These are phyloP conservation scores for Lanmaoa pseudosensibilis DNA, from an alignment of 768 basidiomycete species.

Conservation along the genomic window DNA sequence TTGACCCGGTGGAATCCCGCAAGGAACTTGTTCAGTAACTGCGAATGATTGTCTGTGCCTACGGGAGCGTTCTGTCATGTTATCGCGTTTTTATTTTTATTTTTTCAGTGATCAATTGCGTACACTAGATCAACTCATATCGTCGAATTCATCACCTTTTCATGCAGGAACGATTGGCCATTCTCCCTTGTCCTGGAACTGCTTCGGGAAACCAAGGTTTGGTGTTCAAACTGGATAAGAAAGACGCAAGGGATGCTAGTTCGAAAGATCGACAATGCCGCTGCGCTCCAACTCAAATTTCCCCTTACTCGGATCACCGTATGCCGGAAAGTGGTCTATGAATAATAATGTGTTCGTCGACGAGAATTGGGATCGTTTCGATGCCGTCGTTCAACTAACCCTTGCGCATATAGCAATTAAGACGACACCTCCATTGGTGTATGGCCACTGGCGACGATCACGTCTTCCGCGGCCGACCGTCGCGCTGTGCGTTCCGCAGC, in stretches of 20 bases:
- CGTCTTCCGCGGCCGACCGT: slow-evolving; percentile 28
- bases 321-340: not conserved
- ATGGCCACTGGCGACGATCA: slow-evolving; percentile 32
- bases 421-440: slow-evolving; percentile 31
- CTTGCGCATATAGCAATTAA: slow-evolving; percentile 2
- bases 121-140: not conserved
- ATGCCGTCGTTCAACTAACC: not conserved
- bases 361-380: not conserved
- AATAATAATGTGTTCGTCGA: not conserved
- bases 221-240: not conserved
- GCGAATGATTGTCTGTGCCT: no score
- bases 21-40: not conserved
- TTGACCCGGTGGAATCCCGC: not conserved
- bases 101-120: not conserved
- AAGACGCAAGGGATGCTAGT: not conserved
- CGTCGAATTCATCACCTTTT: not conserved
- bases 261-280: not conserved
- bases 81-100: no score
- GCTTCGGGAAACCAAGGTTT: not conserved
- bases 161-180: not conserved
- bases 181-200: not conserved
- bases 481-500: slow-evolving; percentile 45
- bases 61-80: not conserved
- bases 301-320: not conserved
- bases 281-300: not conserved